Conservation (phyloP, 768 basidiomycete genomes). For the Podaxis sp. region DNA sequence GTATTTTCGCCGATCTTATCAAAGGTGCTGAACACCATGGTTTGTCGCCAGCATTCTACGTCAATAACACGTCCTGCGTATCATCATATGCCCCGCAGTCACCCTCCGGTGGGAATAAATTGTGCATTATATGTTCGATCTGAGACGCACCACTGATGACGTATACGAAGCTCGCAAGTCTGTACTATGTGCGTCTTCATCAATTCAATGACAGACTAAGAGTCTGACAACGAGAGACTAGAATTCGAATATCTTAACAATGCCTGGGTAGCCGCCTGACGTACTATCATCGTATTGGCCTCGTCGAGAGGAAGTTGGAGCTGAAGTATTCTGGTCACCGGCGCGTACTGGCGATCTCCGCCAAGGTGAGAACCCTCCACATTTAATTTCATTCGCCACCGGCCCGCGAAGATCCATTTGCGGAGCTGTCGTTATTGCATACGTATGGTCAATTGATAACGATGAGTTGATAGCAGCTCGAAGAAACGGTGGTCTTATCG, state of each 20-base stretch:
- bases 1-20: neutral
- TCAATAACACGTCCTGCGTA: constrained; percentile 10
- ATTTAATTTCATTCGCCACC: neutral
- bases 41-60: constrained; percentile 13
- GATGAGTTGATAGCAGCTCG: constrained; percentile 24
- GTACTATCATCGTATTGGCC: constrained; percentile 33
- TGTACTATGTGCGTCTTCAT: no score
- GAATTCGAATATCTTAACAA: constrained; percentile 27
- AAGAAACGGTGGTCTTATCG: constrained; percentile 33
- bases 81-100: constrained; percentile 36
- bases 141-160: constrained; percentile 19
- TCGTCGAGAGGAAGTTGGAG: constrained; percentile 35
- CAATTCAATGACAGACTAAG: no score
- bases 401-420: neutral
- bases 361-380: constrained; percentile 33
- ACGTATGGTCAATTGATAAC: neutral
- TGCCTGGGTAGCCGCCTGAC: constrained; percentile 34
- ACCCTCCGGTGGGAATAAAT: constrained; percentile 30
- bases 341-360: constrained; percentile 29
- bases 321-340: constrained; percentile 23
- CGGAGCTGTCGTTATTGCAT: neutral
- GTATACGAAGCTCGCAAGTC: constrained; percentile 29
- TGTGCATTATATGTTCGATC: constrained; percentile 37
- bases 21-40: neutral
- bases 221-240: no score